Conservation (phyloP, 164 flowering plant genomes). For the Akebia trifoliata region DNA sequence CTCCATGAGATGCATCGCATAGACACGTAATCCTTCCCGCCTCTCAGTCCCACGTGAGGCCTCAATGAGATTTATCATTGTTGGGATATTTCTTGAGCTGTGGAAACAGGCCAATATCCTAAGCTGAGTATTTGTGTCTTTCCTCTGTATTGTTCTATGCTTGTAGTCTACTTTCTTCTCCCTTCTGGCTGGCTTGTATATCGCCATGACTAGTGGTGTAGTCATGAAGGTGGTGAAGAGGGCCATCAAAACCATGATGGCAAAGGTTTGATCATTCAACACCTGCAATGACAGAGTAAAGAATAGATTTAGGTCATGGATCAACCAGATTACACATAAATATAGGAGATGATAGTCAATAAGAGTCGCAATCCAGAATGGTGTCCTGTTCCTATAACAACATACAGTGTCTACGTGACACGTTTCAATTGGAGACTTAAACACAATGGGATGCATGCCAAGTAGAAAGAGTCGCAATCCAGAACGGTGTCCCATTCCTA, state of each 20-base stretch:
- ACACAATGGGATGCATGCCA: too few relatives aligned
- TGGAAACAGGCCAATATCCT: constrained; percentile 60
- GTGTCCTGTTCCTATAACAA: too few relatives aligned
- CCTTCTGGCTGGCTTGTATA: constrained; percentile 37
- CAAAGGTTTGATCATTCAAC: constrained; percentile 70
- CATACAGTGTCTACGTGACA: too few relatives aligned
- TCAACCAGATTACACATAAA: too few relatives aligned
- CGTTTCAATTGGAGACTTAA: too few relatives aligned
- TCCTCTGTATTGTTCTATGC: constrained; percentile 19
- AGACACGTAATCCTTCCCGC: constrained; percentile 36
- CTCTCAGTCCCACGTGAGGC: constrained; percentile 47
- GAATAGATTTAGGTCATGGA: not conserved
- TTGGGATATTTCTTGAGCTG: constrained; percentile 38
- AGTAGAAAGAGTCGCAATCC: too few relatives aligned
- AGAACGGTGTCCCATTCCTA: too few relatives aligned
- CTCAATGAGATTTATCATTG: constrained; percentile 57
- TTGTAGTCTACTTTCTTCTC: constrained; percentile 18
- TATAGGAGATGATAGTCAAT: too few relatives aligned
- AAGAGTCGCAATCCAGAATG: too few relatives aligned
- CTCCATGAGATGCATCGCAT: constrained; percentile 76
- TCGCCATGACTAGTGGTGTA: constrained; percentile 53
- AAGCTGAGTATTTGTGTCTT: constrained; percentile 24
- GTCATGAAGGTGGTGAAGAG: constrained; percentile 76
- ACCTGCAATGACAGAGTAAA: constrained; percentile 36
- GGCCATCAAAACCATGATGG: constrained; percentile 73